Evolutionary conservation across 2,329 filamentous ascomycete genomes (phyloP), one percentile per base, ranked within the genome.

Genomic region (Neopestalotiopsis clavispora): DNA sequence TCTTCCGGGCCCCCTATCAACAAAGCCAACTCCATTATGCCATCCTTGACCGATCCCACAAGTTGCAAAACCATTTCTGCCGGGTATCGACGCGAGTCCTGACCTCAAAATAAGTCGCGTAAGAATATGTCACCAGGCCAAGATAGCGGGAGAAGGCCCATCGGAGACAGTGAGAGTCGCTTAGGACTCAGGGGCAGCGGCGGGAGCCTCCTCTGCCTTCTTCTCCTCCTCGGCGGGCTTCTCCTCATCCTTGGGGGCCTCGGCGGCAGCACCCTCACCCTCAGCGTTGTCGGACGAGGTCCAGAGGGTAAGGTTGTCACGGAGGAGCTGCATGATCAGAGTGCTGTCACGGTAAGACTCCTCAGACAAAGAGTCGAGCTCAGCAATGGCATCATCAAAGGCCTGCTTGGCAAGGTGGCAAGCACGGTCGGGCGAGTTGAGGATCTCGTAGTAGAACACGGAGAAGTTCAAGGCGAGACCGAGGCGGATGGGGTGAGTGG

Each of bases 361-460:
- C 88, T 98, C 95, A 70, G 94, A 97, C 74, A 98, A 89, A 65
- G 94, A 97, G 88, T 98, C 95, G 77, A 98, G 94, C 91, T 98
- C 95, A 80, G 95, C 95, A 82, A 98, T 98, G 79, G 95, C 95
- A 83, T 98, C 95, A 82, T 98, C 95, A 80, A 98, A 98, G 65
- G 96, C 95, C 88, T 98, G 95, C 91, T 98, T 98, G 84, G 95
- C 95, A 75, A 98, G 91, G 83, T 98, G 95, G 91, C 95, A 98
- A 80, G 95, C 95, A 81, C 93, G 94, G 85, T 98, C 95, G 79
- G 95, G 95, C 45, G 95, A 97, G 92, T 98, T 98, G 81, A 98
- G 88, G 82, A 98, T 98, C 90, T 98, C 96, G 85, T 98, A 97
- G 91, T 97, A 97, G 89, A 98, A 98, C 79, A 98, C 95, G 73